These are phyloP conservation scores for Chaetomium cochliodes DNA, from an alignment of 495 filamentous ascomycete genomes.

Conservation along the genomic window DNA sequence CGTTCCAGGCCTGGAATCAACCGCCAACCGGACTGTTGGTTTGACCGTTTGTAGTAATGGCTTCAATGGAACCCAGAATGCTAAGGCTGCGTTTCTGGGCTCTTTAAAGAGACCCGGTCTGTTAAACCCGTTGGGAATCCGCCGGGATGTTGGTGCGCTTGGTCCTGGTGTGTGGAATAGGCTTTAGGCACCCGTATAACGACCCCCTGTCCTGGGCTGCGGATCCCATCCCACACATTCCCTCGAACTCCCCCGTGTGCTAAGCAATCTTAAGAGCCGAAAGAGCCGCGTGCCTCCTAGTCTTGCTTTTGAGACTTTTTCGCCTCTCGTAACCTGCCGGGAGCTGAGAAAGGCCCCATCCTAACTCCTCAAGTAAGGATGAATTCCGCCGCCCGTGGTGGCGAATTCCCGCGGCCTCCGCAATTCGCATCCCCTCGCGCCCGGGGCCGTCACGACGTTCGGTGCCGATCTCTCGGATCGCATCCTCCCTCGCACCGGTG, in stretches of 20 bases:
- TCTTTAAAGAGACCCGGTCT: background rate
- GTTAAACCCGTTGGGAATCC: constrained; percentile 3
- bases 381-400: too few species aligned
- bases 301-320: background rate
- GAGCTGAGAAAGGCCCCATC: background rate
- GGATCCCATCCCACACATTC: background rate
- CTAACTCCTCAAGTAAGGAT: too few species aligned
- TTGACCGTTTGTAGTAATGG: background rate
- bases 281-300: background rate
- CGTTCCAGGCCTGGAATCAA: constrained; percentile 8
- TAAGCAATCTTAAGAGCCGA: background rate
- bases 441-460: background rate
- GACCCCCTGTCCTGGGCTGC: constrained; percentile 8
- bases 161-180: constrained; percentile 7
- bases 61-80: constrained; percentile 6
- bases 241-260: background rate
- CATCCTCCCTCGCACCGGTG: background rate
- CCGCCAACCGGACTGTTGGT: background rate
- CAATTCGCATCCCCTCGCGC: background rate
- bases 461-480: constrained; percentile 3
- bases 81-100: background rate
- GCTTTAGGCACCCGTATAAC: constrained; percentile 19
- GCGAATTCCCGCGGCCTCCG: too few species aligned
- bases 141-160: background rate
- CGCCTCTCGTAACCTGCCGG: background rate